phyloP scores from a whole-genome alignment of 2,329 filamentous ascomycete genomes.

The Colletotrichum australisinense region DNA sequence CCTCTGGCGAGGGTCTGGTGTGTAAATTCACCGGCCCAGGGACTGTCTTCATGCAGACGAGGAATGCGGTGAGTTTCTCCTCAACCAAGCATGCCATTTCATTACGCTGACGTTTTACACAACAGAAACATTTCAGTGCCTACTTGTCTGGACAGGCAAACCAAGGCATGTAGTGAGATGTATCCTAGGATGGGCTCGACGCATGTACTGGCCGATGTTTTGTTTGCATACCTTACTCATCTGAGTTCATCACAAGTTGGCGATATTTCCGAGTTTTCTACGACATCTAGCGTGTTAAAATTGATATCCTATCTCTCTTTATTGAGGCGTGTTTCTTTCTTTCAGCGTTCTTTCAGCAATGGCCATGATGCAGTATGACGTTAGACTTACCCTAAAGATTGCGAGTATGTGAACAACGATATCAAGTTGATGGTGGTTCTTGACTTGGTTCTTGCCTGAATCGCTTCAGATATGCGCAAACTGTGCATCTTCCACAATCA shows the following conservation, averaged over 20 bases:
- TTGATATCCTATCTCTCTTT: slow-evolving; percentile 1
- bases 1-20: slow-evolving; percentile 87
- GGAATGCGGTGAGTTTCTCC: slow-evolving; percentile 74
- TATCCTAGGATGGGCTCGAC: not conserved
- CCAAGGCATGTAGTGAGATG: slow-evolving; percentile 41
- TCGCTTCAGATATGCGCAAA: not conserved
- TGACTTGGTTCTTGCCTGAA: not conserved
- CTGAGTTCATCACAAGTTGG: not conserved
- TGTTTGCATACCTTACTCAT: not conserved
- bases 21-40: slow-evolving; percentile 96
- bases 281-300: not conserved
- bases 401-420: not conserved
- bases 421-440: not conserved
- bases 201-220: not conserved
- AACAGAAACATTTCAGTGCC: slow-evolving; percentile 62
- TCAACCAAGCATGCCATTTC: too few species aligned
- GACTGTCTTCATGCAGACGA: slow-evolving; percentile 91
- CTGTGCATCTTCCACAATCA: not conserved
- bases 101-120: not conserved
- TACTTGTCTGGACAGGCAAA: slow-evolving; percentile 62
- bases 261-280: not conserved
- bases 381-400: not conserved
- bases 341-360: not conserved
- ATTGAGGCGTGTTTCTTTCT: not conserved
- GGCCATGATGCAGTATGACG: not conserved